phyloP scores from a whole-genome alignment of 345 rosid genomes.

The Arabis hirsuta region DNA sequence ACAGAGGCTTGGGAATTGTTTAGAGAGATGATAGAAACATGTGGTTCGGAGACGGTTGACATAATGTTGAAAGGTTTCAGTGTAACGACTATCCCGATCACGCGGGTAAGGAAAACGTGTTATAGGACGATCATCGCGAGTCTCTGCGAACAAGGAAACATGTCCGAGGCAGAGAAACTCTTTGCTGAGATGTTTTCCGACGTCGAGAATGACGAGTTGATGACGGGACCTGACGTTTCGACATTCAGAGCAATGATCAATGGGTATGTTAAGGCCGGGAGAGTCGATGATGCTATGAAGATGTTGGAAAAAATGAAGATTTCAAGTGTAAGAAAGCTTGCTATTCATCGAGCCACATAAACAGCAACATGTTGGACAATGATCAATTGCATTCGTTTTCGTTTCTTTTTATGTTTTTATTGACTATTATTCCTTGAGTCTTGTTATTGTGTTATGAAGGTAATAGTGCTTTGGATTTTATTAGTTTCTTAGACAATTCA shows the following conservation, averaged over 20 bases:
- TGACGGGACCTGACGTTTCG: neutral
- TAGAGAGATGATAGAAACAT: neutral
- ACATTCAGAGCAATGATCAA: neutral
- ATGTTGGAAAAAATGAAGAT: too few relatives aligned
- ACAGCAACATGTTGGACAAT: too few relatives aligned
- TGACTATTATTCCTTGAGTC: too few relatives aligned
- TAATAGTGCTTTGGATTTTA: too few relatives aligned
- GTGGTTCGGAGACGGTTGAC: neutral
- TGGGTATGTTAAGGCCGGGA: neutral
- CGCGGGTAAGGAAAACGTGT: neutral
- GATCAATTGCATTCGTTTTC: too few relatives aligned
- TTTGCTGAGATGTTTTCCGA: neutral
- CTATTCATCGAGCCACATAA: too few relatives aligned
- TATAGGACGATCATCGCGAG: neutral
- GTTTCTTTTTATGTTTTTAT: too few relatives aligned
- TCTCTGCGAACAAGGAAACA: neutral
- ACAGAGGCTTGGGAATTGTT: conserved; percentile 13
- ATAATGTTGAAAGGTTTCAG: neutral
- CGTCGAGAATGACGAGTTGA: neutral
- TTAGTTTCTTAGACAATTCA: too few relatives aligned
- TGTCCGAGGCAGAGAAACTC: conserved; percentile 3
- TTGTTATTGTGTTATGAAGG: too few relatives aligned
- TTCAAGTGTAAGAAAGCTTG: too few relatives aligned
- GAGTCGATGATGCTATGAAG: too few relatives aligned
- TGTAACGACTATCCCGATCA: neutral